These are phyloP conservation scores for Amylocystis lapponica DNA, from an alignment of 768 basidiomycete species.

Conservation along the genomic window DNA sequence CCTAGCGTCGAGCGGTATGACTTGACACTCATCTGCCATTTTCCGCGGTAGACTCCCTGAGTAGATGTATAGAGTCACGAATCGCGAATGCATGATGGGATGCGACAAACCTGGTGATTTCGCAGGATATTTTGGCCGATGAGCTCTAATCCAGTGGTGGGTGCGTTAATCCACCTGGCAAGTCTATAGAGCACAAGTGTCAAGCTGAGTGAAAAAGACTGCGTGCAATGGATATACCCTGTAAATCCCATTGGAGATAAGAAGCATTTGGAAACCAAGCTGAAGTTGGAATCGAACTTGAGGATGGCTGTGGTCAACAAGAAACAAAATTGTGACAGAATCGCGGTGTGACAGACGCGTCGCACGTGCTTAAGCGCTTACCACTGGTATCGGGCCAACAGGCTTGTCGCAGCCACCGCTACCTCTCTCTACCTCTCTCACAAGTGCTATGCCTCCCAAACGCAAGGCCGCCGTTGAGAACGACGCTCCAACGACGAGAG, in stretches of 20 bases:
- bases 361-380: constrained; percentile 3
- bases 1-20: constrained; percentile 72
- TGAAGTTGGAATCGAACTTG: no score
- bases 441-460: constrained; percentile 25
- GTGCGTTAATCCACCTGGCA: constrained; percentile 82
- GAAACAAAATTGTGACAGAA: not conserved
- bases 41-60: constrained; percentile 55
- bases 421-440: not conserved
- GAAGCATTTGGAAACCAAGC: no score
- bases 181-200: constrained; percentile 37
- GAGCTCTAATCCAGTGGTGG: constrained; percentile 60
- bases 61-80: not conserved
- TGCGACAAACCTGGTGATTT: constrained; percentile 64
- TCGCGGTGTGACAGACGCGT: constrained; percentile 5
- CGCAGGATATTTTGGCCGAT: constrained; percentile 61
- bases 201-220: not conserved
- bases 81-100: constrained; percentile 8
- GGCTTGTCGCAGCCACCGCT: not conserved
- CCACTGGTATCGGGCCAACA: not conserved
- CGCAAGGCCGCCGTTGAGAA: constrained; percentile 20
- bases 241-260: constrained; percentile 13
- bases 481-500: constrained; percentile 14
- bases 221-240: constrained; percentile 7
- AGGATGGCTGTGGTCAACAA: no score
- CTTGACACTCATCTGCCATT: constrained; percentile 65